phyloP scores from a whole-genome alignment of 2,329 filamentous ascomycete genomes.

The Aspergillus felis region DNA sequence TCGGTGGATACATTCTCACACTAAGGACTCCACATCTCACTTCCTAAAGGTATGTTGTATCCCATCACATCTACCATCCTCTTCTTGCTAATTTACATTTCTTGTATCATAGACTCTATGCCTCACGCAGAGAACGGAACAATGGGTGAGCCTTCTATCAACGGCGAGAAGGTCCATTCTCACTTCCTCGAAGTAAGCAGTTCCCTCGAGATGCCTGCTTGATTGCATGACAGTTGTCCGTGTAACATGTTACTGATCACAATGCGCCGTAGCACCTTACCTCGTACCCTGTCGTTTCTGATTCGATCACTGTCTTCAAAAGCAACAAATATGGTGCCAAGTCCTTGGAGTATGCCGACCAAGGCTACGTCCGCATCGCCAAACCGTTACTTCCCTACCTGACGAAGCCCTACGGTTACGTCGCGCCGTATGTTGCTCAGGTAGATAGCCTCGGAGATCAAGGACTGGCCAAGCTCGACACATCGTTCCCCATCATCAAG shows the following conservation, averaged over 20 bases:
- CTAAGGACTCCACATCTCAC: not conserved
- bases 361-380: slow-evolving; percentile 71
- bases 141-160: slow-evolving; percentile 47
- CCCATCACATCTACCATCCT: not conserved
- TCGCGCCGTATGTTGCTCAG: slow-evolving; percentile 78
- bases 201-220: slow-evolving; percentile 13
- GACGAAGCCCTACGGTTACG: slow-evolving; percentile 72
- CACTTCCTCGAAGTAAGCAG: slow-evolving; percentile 44
- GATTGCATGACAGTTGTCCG: slow-evolving; percentile 5
- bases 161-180: slow-evolving; percentile 49
- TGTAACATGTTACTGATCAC: not conserved
- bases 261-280: slow-evolving; percentile 64
- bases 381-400: slow-evolving; percentile 76
- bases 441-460: slow-evolving; percentile 74
- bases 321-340: slow-evolving; percentile 78
- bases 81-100: not conserved
- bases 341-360: slow-evolving; percentile 70
- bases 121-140: slow-evolving; percentile 47
- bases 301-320: slow-evolving; percentile 74
- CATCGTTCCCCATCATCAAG: slow-evolving; percentile 68
- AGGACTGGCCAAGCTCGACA: slow-evolving; percentile 66
- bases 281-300: slow-evolving; percentile 78
- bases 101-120: slow-evolving; percentile 30
- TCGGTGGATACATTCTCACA: not conserved
- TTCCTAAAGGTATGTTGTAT: not conserved